Base-by-base conservation (phyloP, 1,284 basidiomycete species). In the Cystobasidium pallidum region DNA sequence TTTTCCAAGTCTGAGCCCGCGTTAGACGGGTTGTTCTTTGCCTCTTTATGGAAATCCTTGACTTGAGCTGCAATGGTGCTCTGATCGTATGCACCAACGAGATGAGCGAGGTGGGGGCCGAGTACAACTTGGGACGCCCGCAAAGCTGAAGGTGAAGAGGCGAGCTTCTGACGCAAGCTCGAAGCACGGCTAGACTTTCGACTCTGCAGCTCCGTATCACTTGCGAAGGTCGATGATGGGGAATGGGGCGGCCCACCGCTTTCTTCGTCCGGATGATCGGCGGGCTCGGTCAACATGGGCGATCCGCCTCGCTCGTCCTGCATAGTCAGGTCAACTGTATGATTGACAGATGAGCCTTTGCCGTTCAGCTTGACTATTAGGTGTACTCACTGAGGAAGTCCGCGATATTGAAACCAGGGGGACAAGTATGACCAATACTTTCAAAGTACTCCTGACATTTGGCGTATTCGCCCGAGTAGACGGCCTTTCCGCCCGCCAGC, bases 321-420 rank as follows among this genome's bases (percentile, higher is more conserved):
- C 83, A 92, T 90, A 0, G 92, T 95, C 58, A 94, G 80, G 80
- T 97, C 94, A 76, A 96, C 88, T 89, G 76, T 0, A 30, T 15
- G 43, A n/a, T 32, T 3, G 13, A n/a, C n/a, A n/a, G n/a, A n/a
- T n/a, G n/a, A n/a, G n/a, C n/a, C n/a, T n/a, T n/a, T n/a, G n/a
- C n/a, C n/a, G n/a, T 21, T 57, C 61, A 55, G 11, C 4, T 0
- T 26, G 26, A 45, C 28, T 19, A 61, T 21, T n/a, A 7, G 28
- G 26, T 36, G 30, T 36, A 86, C 89, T 74, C 79, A 92, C 91
- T 96, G 74, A 96, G 82, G 80, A 89, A 95, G 81, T 99, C 95
- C 0, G 94, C 94, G 77, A 98, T 91, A 80, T 99, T 99, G 82
- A 94, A 98, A 0, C 95, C 95, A n/a, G 88, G 83, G 8, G 95